Base-by-base conservation (phyloP, 345 rosid genomes). In the Lepidium sativum region DNA sequence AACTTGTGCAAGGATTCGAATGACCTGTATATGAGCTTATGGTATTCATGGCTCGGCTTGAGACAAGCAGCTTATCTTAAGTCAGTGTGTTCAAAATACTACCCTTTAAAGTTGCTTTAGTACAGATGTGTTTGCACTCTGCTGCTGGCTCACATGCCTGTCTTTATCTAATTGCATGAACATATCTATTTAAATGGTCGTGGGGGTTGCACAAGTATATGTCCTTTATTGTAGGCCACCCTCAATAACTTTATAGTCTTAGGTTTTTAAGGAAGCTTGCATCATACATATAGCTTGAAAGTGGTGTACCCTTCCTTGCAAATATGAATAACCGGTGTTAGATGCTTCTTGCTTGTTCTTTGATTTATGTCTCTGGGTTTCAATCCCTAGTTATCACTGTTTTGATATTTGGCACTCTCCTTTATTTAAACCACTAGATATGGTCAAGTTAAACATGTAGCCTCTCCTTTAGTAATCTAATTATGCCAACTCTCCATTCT, bases 301-400 rank as follows among this genome's bases (percentile, higher is more conserved):
- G 11, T 40, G 37, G 41, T 51, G 14, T 60, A 42, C 54, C 32
- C 21, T 34, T 42, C 47, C 20, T 42, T 43, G 34, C 55, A 60
- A 52, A 35, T 6, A 23, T 52, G 23, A 9, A 39, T 54, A 17
- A 17, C 27, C 54, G 68, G 50, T 16, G 33, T 35, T 69, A 6
- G 33, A 52, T 52, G 47, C 55, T 31, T 53, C 68, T 25, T 53
- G 49, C 32, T 70, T 70, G 56, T 20, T 45, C 57, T 52, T 38
- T 62, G 33, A 27, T 15, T 6, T 33, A 41, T 69, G 56, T 69
- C 54, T 37, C 54, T 35, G 23, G 18, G 47, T 43, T 53, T 35
- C 2, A 44, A 17, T 61, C 34, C 55, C 23, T 11, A 5, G 8
- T 11, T 42, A 21, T 34, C 65, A 40, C 10, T 29, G 35, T 48